Conservation (phyloP, 768 basidiomycete species). For the Leucogyrophana mollusca region DNA sequence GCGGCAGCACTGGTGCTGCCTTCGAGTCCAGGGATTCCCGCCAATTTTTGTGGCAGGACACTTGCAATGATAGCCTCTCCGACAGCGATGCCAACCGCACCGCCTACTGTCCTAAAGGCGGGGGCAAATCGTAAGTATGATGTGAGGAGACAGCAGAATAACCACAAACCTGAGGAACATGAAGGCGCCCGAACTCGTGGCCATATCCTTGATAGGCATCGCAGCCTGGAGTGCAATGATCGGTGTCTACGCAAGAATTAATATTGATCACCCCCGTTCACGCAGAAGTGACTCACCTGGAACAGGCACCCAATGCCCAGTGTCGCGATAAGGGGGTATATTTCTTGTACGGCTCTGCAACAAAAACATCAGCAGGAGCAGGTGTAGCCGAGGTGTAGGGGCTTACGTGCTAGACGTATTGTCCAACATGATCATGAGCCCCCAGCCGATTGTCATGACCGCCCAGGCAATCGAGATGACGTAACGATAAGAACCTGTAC, state of each 20-base stretch:
- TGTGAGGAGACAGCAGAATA: not conserved
- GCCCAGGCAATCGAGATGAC: constrained; percentile 64
- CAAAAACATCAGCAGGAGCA: constrained; percentile 4
- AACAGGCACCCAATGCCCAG: constrained; percentile 66
- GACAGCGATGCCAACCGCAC: constrained; percentile 72
- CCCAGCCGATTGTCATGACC: constrained; percentile 61
- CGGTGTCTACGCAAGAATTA: constrained; percentile 44
- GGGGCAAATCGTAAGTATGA: constrained; percentile 1
- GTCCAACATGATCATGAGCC: constrained; percentile 70
- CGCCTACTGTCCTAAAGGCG: constrained; percentile 58
- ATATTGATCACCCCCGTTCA: not conserved
- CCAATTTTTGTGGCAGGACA: constrained; percentile 38
- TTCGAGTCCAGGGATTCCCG: constrained; percentile 29
- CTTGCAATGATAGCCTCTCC: constrained; percentile 71
- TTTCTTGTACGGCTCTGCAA: constrained; percentile 55
- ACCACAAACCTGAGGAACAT: constrained; percentile 59
- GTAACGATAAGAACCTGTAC: constrained; percentile 55
- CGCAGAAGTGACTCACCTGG: constrained; percentile 32
- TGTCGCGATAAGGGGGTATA: constrained; percentile 68
- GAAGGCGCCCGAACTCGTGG: constrained; percentile 71
- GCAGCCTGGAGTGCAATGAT: constrained; percentile 78
- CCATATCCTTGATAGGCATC: constrained; percentile 88
- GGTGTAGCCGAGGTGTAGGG: not conserved
- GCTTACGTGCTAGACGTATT: constrained; percentile 49
- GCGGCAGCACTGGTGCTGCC: constrained; percentile 38